Evolutionary conservation across 2,329 filamentous ascomycete species (phyloP), one percentile per base, ranked within the genome.

Genomic region (Cladosporium sp.): DNA sequence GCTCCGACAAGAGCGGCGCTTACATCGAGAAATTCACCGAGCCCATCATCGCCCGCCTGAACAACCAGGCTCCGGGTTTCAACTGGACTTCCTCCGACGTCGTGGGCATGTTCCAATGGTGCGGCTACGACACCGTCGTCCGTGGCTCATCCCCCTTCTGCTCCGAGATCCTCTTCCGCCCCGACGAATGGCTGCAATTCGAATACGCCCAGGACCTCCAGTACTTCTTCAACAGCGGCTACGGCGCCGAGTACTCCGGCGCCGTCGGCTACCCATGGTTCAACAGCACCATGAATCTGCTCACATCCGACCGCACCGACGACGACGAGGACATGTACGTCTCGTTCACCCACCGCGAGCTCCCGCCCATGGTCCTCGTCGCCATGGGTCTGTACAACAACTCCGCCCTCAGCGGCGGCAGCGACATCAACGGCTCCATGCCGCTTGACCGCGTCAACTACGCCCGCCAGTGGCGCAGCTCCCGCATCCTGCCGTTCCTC

Each of bases 361-460:
- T 87, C 2, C 83, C 83, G 1, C 83, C 84, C 1, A 83, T 81
- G 52, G 80, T 86, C 1, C 68, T 83, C 1, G 83, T 86, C 1
- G 82, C 84, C 0, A 75, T 87, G 66, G 84, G 84, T 0, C 71
- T 88, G 4, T 87, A 86, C 73, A 86, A 86, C 70, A 85, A 85
- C 66, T 83, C 80, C 3, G 75, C 72, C 0, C 78, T 77, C 53
- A 71, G 75, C 2, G 77, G 76, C 8, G 70, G 72, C 0, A 73
- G 76, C 50, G 65, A 76, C 12, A 68, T 81, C 56, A 85, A 85
- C 56, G 77, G 74, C 43, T 85, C 83, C 2, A 86, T 87, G 78
- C 84, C 84, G 0, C 68, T 78, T 0, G 75, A 80, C 54, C 71
- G 72, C 19, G 80, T 85, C 61, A 87, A 86, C 69, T 75, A 82